Evolutionary conservation across 2,329 filamentous ascomycete genomes (phyloP), one percentile per base, ranked within the genome.

Genomic region (Orbilia ellipsospora): DNA sequence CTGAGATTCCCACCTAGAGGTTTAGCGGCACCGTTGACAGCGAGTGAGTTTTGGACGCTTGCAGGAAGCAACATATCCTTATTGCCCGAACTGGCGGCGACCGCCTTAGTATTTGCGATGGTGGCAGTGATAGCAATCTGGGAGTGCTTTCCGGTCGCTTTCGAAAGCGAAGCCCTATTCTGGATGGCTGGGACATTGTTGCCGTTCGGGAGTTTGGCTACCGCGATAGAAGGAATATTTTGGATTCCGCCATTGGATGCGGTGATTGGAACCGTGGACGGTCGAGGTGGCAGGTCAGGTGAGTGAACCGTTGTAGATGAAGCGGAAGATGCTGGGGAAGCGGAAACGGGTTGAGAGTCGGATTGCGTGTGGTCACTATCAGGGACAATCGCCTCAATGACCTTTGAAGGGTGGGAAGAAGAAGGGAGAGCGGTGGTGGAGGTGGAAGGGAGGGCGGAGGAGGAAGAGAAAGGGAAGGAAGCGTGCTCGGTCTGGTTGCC

Each of bases 41-140:
- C 23, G 42, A 23, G 20, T 10, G 42, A 10, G 16, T 62, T 59
- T 51, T 75, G 72, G 15, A 69, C 52, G 48, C 72, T 65, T 18
- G 64, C 45, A 6, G 72, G 72, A 18, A 75, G 57, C n/a, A 69
- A 64, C 70, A 74, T 74, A 52, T 75, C 72, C 54, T 75, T 75
- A 44, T 75, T 75, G 64, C 64, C 64, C 12, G 72, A 69, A 48
- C 60, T 69, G 45, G 72, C 72, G 54, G 60, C 72, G 50, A 75
- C 72, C 23, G 64, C 72, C 48, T 75, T 67, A 61, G 72, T 75
- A 75, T 64, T 69, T 54, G 72, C 72, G 40, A 75, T 75, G 42
- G 72, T 65, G 45, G 64, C 72, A 44, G 72, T 50, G 64, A 64
- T 75, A 16, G 72, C 72, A 61, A 75, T 69, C 28, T 75, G 57